These are phyloP conservation scores for Corchorus capsularis DNA, from an alignment of 345 rosid genomes.

Conservation along the genomic window DNA sequence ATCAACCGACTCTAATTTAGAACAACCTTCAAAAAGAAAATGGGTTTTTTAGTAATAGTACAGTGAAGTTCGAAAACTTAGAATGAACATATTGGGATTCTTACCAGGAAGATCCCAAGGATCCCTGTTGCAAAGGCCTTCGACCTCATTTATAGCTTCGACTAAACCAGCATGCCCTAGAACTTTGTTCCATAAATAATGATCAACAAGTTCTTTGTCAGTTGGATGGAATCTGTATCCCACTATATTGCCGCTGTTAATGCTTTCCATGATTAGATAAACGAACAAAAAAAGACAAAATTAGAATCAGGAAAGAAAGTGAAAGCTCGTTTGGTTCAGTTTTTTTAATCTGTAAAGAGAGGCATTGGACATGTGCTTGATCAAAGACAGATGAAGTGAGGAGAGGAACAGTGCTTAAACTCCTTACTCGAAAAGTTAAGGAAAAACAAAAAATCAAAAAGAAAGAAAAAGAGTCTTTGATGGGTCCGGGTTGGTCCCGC, in stretches of 20 bases:
- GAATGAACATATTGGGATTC: neutral
- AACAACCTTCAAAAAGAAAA: conserved; percentile 2
- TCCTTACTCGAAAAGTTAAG: neutral
- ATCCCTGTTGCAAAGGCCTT: neutral
- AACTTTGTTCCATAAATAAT: conserved; percentile 9
- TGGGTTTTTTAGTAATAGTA: neutral
- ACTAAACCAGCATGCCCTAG: conserved; percentile 22
- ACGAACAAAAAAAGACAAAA: neutral
- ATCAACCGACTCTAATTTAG: neutral
- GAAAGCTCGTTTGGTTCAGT: neutral
- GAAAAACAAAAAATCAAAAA: neutral
- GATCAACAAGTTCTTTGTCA: conserved; percentile 20
- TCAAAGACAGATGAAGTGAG: neutral
- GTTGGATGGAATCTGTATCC: conserved; percentile 22
- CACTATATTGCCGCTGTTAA: neutral
- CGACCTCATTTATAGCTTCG: conserved; percentile 13
- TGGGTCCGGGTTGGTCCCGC: neutral
- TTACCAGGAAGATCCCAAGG: conserved; percentile 10
- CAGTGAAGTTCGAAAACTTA: neutral
- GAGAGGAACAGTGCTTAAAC: neutral
- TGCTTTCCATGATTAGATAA: neutral
- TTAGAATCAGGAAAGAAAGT: neutral
- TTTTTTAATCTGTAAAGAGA: neutral
- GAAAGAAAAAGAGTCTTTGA: neutral
- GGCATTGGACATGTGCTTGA: neutral